A percentile compares a stretch with the other conserved stretches of the same genome.
phyloP scores from a whole-genome alignment of 345 rosid species.

The Dipteronia sinensis region DNA sequence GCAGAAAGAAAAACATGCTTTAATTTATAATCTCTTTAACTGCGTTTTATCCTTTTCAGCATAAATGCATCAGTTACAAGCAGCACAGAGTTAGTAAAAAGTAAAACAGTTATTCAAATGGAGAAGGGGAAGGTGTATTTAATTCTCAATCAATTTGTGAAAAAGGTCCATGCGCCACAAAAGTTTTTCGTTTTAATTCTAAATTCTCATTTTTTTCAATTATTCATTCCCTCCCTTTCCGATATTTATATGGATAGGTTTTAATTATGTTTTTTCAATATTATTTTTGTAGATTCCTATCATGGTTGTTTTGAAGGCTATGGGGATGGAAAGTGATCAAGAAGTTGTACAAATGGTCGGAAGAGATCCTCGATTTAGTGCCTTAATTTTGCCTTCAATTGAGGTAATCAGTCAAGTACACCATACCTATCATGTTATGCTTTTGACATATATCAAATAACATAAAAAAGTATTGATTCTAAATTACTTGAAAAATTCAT shows the following conservation, averaged over 20 bases:
- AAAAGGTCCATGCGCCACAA: conserved; percentile 47
- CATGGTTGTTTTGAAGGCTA: conserved; percentile 84
- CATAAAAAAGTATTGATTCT: conserved; percentile 1
- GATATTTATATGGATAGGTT: not conserved
- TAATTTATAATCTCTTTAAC: not conserved
- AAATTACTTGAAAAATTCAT: not conserved
- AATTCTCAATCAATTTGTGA: conserved; percentile 66
- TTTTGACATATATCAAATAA: not conserved
- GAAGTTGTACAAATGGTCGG: conserved; percentile 96
- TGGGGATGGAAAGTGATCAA: conserved; percentile 98
- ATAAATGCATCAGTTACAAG: conserved; percentile 94
- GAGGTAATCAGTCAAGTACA: conserved; percentile 52
- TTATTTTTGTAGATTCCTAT: conserved; percentile 63
- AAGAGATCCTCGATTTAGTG: conserved; percentile 86
- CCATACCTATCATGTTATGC: not conserved
- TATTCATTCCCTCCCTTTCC: not conserved
- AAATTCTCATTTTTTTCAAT: not conserved
- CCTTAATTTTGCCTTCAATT: conserved; percentile 78
- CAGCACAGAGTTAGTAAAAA: conserved; percentile 81
- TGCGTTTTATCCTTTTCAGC: conserved; percentile 40
- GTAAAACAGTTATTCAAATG: conserved; percentile 87
- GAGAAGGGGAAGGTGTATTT: conserved; percentile 89
- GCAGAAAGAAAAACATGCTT: not conserved
- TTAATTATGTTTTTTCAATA: not conserved
- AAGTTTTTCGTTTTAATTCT: not conserved